Conservation (phyloP, 2,329 filamentous ascomycete genomes). For the Colletotrichum melonis region DNA sequence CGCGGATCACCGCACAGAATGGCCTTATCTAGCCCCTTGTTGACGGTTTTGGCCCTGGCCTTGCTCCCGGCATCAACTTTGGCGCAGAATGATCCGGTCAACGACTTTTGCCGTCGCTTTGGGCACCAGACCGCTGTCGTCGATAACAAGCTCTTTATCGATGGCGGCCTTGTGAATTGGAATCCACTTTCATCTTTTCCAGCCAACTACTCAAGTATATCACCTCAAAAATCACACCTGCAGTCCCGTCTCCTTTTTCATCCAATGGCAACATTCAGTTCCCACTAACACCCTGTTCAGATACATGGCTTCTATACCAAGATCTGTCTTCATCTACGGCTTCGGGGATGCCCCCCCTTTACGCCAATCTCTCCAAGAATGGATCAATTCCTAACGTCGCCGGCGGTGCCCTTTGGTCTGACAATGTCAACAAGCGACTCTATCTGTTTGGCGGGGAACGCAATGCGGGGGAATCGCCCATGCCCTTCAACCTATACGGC, state of each 20-base stretch:
- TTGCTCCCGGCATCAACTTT: slow-evolving; percentile 6
- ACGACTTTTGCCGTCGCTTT: slow-evolving; percentile 64
- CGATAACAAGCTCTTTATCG: slow-evolving; percentile 69
- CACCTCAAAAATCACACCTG: no score
- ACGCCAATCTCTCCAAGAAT: slow-evolving; percentile 70
- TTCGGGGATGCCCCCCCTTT: slow-evolving; percentile 62
- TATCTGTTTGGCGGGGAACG: slow-evolving; percentile 73
- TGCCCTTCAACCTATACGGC: slow-evolving; percentile 61
- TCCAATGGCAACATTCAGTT: neutral
- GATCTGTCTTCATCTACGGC: slow-evolving; percentile 60
- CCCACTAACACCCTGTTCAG: slow-evolving; percentile 43
- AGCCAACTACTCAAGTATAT: slow-evolving; percentile 67
- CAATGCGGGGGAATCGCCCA: slow-evolving; percentile 50
- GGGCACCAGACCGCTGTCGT: slow-evolving; percentile 71
- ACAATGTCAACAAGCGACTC: slow-evolving; percentile 71
- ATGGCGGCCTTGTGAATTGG: slow-evolving; percentile 70
- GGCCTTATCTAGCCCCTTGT: neutral
- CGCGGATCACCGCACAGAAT: neutral
- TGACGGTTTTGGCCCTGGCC: slow-evolving; percentile 3
- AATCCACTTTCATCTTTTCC: slow-evolving; percentile 59
- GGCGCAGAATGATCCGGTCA: slow-evolving; percentile 61
- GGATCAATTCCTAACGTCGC: slow-evolving; percentile 60
- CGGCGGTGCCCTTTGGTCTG: slow-evolving; percentile 66
- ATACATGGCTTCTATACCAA: slow-evolving; percentile 67
- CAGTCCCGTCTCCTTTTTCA: neutral